Conservation (phyloP, 2,329 filamentous ascomycete genomes). For the Colletotrichum sp. region DNA sequence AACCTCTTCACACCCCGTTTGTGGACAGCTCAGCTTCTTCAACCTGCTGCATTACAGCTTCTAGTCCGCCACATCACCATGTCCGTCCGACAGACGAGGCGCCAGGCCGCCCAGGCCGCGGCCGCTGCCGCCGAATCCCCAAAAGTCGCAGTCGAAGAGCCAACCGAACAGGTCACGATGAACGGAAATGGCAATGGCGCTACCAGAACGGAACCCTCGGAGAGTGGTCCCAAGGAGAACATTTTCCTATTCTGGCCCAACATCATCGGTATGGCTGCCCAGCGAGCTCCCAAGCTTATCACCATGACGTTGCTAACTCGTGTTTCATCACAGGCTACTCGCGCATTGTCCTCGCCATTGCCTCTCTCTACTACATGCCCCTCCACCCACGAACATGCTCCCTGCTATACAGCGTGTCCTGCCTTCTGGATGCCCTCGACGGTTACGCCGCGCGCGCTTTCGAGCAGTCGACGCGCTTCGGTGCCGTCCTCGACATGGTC, state of each 20-base stretch:
- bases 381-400: constrained; percentile 96
- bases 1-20: constrained; percentile 16
- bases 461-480: constrained; percentile 93
- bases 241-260: constrained; percentile 85
- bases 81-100: constrained; percentile 43
- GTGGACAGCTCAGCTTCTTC: background rate
- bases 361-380: constrained; percentile 98
- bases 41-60: background rate
- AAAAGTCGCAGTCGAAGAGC: background rate
- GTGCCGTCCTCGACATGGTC: constrained; percentile 98
- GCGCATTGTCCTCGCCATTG: constrained; percentile 81
- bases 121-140: background rate
- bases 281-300: background rate
- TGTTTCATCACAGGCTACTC: constrained; percentile 64
- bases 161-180: constrained; percentile 27
- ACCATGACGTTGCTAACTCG: background rate
- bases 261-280: constrained; percentile 68
- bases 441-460: constrained; percentile 83
- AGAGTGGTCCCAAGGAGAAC: constrained; percentile 63
- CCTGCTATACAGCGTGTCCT: constrained; percentile 89
- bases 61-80: constrained; percentile 29
- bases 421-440: constrained; percentile 93
- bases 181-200: constrained; percentile 53
- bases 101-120: constrained; percentile 39
- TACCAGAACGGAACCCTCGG: constrained; percentile 37